Base-by-base conservation (phyloP, 345 rosid species). In the Eucalyptus polyanthemos region DNA sequence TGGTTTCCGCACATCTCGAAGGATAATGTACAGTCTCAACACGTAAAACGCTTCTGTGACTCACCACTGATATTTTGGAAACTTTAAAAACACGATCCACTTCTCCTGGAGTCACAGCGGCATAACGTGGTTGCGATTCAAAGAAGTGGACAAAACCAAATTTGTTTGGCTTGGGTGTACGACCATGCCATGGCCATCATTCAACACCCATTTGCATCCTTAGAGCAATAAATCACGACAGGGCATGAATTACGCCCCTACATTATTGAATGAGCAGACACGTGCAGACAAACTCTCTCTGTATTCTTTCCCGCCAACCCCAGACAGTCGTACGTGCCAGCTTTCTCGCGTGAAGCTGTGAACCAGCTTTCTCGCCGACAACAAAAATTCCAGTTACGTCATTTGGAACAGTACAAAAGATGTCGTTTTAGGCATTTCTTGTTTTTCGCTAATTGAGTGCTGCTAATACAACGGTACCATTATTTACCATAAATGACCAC, bases 1-100 rank as follows among this genome's bases (percentile, higher is more conserved):
- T 88, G 83, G 27, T 90, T 91, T 37, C 45, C 83, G 6, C 91
- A 90, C 80, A 58, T 50, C 3, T 90, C 50, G 25, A 87, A 89
- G 89, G 42, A 76, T 37, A 21, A 37, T 21, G 14, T 37, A 37
- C 27, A 1, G 15, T 76, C 83, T 21, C 4, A 72, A 72, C 45
- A 6, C 4, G 25, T 19, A 4, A 0, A 34, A 17, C 25, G 22
- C 81, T 34, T 21, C 2, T 10, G 11, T 9, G 45, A 27, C 65
- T 25, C n/a, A 11, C 62, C 3, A 1, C 2, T 2, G 65, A 25
- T 1, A 58, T 1, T 5, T 25, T 58, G 1, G 65, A 1, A 27
- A 58, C 14, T 58, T 58, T 10, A 25, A 58, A 11, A 11, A 58
- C 12, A 25, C 65, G n/a, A 25, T 58, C 13, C 7, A 58, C 1